phyloP scores from a whole-genome alignment of 805 yeast genomes.

The Candida ortonii region DNA sequence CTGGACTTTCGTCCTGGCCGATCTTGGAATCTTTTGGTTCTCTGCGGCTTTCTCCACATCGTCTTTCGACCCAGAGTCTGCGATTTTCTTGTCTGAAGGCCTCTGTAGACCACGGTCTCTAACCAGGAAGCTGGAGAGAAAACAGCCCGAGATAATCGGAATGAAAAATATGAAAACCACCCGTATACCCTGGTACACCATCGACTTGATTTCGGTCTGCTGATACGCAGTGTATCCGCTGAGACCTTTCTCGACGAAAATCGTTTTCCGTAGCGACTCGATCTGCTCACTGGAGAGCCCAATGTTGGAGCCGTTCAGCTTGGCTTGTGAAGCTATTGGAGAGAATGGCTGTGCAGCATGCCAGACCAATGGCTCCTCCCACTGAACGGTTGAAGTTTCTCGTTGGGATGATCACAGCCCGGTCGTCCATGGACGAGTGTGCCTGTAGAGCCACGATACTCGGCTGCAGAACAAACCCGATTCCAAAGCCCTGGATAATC shows the following conservation, averaged over 20 bases:
- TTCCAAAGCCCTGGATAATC: constrained; percentile 40
- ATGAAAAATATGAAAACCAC: constrained; percentile 35
- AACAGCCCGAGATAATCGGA: constrained; percentile 37
- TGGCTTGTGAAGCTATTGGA: constrained; percentile 26
- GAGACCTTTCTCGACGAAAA: constrained; percentile 32
- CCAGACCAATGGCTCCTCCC: constrained; percentile 63
- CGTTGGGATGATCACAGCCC: constrained; percentile 58
- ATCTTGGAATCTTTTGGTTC: neutral
- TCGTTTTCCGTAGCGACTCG: constrained; percentile 26
- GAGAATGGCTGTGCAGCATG: constrained; percentile 35
- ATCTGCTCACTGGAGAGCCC: constrained; percentile 13
- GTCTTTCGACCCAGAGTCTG: neutral
- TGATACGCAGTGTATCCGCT: constrained; percentile 25
- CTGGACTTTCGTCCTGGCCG: neutral
- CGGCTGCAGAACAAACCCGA: constrained; percentile 54
- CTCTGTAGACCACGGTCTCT: constrained; percentile 39
- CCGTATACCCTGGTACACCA: constrained; percentile 32
- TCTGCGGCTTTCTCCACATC: neutral
- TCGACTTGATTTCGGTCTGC: constrained; percentile 20
- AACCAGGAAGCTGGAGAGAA: constrained; percentile 32
- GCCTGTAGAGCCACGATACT: constrained; percentile 56
- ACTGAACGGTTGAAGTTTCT: constrained; percentile 56
- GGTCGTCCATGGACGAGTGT: constrained; percentile 46
- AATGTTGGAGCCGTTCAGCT: constrained; percentile 10
- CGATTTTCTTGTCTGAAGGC: no score